Conservation (phyloP, 495 filamentous ascomycete species). For the Xylaria intraflava region DNA sequence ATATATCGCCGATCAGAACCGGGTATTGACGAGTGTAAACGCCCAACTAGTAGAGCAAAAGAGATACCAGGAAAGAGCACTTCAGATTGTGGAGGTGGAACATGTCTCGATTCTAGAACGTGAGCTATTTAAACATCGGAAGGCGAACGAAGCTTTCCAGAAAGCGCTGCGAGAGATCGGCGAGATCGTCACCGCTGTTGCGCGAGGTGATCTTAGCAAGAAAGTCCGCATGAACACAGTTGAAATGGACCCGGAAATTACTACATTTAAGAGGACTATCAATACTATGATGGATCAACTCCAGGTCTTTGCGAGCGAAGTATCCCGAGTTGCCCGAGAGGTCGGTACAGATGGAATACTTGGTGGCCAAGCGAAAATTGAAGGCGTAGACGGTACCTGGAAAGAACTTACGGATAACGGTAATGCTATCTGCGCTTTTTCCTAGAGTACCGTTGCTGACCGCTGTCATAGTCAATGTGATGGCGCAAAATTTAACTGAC, state of each 20-base stretch:
- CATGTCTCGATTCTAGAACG: conserved; percentile 63
- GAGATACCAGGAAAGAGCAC: conserved; percentile 54
- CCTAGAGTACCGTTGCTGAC: conserved; percentile 12
- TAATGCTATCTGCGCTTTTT: conserved; percentile 26
- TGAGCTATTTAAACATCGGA: conserved; percentile 91
- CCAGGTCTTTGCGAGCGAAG: conserved; percentile 94
- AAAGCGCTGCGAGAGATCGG: conserved; percentile 96
- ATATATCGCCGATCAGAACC: conserved; percentile 65
- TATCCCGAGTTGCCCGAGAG: conserved; percentile 91
- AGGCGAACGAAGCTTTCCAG: conserved; percentile 97
- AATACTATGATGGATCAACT: conserved; percentile 99
- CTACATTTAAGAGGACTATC: conserved; percentile 95
- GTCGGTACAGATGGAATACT: conserved; percentile 96
- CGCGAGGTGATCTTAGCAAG: conserved; percentile 93
- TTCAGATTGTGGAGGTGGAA: conserved; percentile 48
- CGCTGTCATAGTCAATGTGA: conserved; percentile 71
- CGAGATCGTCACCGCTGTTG: conserved; percentile 91
- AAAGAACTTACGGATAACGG: conserved; percentile 95
- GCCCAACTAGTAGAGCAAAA: conserved; percentile 62
- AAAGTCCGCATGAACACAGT: conserved; percentile 94
- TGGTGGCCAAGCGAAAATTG: conserved; percentile 93
- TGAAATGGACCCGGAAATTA: conserved; percentile 99
- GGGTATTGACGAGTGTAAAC: conserved; percentile 63
- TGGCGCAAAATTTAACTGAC: conserved; percentile 71
- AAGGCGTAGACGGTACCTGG: conserved; percentile 95